Base-by-base conservation (phyloP, 2,329 filamentous ascomycete species). In the Aspergillus clavatus region DNA sequence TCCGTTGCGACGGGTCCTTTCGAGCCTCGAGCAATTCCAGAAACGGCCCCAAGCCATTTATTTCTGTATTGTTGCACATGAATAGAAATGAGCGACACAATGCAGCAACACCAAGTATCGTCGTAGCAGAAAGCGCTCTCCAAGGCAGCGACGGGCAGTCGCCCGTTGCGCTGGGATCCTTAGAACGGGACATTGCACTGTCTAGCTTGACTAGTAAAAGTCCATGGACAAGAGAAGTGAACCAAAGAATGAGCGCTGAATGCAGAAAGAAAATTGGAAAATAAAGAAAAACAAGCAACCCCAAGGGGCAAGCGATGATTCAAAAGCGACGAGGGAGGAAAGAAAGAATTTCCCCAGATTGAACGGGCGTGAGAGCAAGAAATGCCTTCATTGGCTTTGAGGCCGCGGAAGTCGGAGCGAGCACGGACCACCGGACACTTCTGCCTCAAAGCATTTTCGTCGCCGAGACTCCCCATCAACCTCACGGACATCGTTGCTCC, bases 51-150 rank as follows among this genome's bases (percentile, higher is more conserved):
- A 94, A 72, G 1, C 91, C 91, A 57, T 82, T 77, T 4, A 87
- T 81, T 65, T 96, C 83, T 38, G 89, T 82, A 21, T 75, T 78
- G 65, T 86, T 94, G 51, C 91, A 67, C 0, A 80, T 81, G 54
- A 82, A 85, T 35, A 96, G 70, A 62, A 97, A 96, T 2, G 73
- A 76, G 49, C 87, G 81, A 45, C 82, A 88, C 5, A 94, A 54
- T 22, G 82, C 69, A 38, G 83, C 86, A 0, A 88, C 84, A 8
- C 83, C 67, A 57, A 86, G 84, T 78, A 95, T 88, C 28, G 86
- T 78, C 51, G 83, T 71, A 41, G 83, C 76, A n/a, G 89, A 94
- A 27, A 79, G 78, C 44, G 83, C 70, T 51, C 87, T 84, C 85
- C 86, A 89, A 38, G 69, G 61, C 42, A 66, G 55, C 43, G 70